phyloP scores from a whole-genome alignment of 164 flowering plant species.

The Cinnamomum micranthum region DNA sequence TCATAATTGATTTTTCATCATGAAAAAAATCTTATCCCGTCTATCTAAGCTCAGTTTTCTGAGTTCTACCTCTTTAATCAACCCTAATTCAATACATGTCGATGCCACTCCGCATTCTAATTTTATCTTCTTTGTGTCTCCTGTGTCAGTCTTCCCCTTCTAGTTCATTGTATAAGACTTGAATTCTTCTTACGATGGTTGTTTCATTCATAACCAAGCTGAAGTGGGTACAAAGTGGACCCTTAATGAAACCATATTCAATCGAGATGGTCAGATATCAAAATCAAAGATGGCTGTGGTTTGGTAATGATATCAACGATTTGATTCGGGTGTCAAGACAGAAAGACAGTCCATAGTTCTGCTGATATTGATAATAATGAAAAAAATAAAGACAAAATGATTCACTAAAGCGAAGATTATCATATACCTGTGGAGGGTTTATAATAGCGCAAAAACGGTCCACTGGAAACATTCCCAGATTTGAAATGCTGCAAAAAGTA shows the following conservation, averaged over 20 bases:
- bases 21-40: background rate
- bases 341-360: too few species aligned
- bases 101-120: background rate
- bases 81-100: background rate
- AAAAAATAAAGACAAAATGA: background rate
- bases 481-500: slow-evolving; percentile 78
- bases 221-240: too few species aligned
- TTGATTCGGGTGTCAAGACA: too few species aligned
- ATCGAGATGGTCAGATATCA: too few species aligned
- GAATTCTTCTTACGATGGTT: background rate
- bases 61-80: background rate
- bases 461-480: slow-evolving; percentile 99
- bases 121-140: background rate
- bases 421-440: slow-evolving; percentile 90
- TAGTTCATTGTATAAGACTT: background rate
- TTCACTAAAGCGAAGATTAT: background rate
- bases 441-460: slow-evolving; percentile 89
- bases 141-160: background rate
- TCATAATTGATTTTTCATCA: too few species aligned
- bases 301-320: too few species aligned
- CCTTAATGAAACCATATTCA: too few species aligned
- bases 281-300: too few species aligned
- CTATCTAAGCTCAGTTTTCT: background rate
- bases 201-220: too few species aligned
- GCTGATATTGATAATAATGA: background rate